Percentiles rank a stretch among this genome's conserved stretches.
Conservation (phyloP, 768 basidiomycete species). For the Tricholomella constricta region DNA sequence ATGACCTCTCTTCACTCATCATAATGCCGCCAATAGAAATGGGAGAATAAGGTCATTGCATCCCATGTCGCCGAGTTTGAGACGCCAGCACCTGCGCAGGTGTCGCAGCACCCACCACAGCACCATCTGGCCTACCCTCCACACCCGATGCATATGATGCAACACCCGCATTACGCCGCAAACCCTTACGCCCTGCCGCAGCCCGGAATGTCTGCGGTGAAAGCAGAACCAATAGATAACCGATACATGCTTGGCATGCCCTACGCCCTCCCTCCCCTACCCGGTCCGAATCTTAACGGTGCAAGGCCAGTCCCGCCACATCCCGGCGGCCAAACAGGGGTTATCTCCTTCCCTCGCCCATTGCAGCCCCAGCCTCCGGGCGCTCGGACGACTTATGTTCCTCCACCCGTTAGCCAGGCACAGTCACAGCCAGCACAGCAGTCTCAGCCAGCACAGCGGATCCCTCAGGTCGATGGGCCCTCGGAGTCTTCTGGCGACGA, state of each 20-base stretch:
- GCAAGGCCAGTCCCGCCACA: conserved; percentile 44
- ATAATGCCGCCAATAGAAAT: conserved; percentile 63
- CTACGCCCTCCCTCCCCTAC: conserved; percentile 62
- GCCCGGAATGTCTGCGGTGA: conserved; percentile 52
- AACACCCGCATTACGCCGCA: conserved; percentile 56
- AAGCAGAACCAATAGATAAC: conserved; percentile 71
- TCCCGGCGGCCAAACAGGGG: conserved; percentile 59
- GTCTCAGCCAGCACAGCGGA: conserved; percentile 31
- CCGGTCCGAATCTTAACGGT: conserved; percentile 65
- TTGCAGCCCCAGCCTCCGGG: conserved; percentile 31
- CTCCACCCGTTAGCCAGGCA: conserved; percentile 16
- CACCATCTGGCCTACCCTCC: conserved; percentile 58
- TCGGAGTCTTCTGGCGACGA: conserved; percentile 66
- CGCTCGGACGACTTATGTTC: conserved; percentile 27
- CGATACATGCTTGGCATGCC: conserved; percentile 62
- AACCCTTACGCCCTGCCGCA: conserved; percentile 53
- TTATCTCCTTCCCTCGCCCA: conserved; percentile 53
- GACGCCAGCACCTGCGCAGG: conserved; percentile 41
- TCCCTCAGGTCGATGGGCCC: conserved; percentile 84
- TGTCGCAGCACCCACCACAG: conserved; percentile 44
- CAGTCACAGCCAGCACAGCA: conserved; percentile 7
- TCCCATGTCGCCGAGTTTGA: conserved; percentile 96
- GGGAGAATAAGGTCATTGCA: conserved; percentile 93
- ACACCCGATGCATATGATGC: conserved; percentile 64
- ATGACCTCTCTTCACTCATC: conserved; percentile 12